These are phyloP conservation scores for Colletotrichum theobromicola DNA, from an alignment of 2,329 filamentous ascomycete genomes.

Conservation along the genomic window DNA sequence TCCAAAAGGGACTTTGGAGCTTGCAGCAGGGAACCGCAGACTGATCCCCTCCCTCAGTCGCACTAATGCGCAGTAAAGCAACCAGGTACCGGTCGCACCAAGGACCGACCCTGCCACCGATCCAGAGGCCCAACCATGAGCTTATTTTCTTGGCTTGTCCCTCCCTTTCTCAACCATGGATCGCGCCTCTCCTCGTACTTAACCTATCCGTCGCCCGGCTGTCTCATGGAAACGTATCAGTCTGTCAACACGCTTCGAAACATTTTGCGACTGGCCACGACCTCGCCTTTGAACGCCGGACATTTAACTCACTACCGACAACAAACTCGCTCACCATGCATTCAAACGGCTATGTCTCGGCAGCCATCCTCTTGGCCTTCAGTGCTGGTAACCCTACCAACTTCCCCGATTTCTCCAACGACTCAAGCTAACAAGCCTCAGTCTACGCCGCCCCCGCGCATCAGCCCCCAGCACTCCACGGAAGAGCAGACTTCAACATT, in stretches of 20 bases:
- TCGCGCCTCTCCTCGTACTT: not conserved
- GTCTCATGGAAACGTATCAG: not conserved
- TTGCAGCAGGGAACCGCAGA: not conserved
- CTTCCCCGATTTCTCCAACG: not conserved
- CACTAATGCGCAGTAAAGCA: not conserved
- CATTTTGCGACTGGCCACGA: not conserved
- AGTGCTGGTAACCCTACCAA: constrained; percentile 7
- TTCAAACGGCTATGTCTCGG: not conserved
- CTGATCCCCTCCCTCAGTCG: not conserved
- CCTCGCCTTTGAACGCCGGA: not conserved
- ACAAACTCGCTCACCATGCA: not conserved
- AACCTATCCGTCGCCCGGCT: not conserved
- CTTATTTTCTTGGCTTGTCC: constrained; percentile 1
- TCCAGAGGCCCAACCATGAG: not conserved
- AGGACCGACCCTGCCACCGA: not conserved
- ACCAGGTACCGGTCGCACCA: not conserved
- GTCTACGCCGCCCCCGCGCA: constrained; percentile 19
- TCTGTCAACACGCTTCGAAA: not conserved
- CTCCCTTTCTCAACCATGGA: not conserved
- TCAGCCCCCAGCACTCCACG: not conserved
- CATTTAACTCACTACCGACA: not conserved
- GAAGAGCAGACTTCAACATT: constrained; percentile 9
- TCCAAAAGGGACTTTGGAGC: not conserved
- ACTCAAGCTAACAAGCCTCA: not conserved
- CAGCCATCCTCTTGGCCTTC: constrained; percentile 9